Conservation (phyloP, 768 basidiomycete genomes). For the Cystobasidium tubakii region DNA sequence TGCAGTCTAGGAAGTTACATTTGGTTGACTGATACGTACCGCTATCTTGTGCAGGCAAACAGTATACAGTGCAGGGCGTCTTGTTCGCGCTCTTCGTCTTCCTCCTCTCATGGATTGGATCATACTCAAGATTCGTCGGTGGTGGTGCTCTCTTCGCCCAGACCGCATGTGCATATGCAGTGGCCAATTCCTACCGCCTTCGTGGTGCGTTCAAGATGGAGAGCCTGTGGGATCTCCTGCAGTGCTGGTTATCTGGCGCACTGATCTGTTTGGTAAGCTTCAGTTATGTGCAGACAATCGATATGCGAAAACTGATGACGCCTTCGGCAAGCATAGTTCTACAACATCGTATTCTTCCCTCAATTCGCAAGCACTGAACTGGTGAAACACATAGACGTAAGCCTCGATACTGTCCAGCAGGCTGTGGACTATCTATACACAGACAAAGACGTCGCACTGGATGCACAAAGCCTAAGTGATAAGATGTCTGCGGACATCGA, state of each 20-base stretch:
- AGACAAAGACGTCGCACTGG: not conserved
- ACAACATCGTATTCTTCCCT: not conserved
- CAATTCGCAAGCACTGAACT: constrained; percentile 2
- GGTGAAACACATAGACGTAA: not conserved
- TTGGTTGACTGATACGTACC: too few relatives aligned
- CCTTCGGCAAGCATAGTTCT: not conserved
- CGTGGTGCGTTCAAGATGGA: not conserved
- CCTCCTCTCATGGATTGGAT: not conserved
- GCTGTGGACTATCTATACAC: constrained; percentile 2
- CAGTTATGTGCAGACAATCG: too few relatives aligned
- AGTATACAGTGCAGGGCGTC: not conserved
- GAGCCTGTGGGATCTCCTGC: not conserved
- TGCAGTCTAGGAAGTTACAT: too few relatives aligned
- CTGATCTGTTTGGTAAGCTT: not conserved
- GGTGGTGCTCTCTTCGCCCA: constrained; percentile 4
- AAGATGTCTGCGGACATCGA: not conserved
- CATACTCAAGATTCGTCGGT: not conserved
- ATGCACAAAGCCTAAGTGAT: not conserved
- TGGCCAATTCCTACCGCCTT: constrained; percentile 4
- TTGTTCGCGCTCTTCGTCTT: not conserved
- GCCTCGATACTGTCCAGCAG: not conserved
- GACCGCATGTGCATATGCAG: not conserved
- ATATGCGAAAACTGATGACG: not conserved
- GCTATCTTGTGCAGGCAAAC: not conserved
- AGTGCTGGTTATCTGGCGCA: constrained; percentile 2